Evolutionary conservation across 192 early-diverging fungal genomes (phyloP).

Genomic region (Rhizophagus sp.): DNA sequence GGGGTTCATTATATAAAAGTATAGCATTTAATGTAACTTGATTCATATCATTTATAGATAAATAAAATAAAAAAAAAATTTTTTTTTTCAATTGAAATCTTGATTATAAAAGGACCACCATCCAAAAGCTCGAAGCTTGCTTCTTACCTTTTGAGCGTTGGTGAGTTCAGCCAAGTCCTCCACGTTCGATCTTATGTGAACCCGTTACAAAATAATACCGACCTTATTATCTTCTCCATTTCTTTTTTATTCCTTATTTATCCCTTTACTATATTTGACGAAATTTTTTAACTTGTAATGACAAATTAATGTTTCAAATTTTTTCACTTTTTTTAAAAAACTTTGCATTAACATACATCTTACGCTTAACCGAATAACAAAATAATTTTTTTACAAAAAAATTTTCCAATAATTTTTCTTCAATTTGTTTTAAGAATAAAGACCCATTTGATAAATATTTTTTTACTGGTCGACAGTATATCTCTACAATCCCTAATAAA

Average conservation of each 20-base stretch:
- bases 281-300: background rate
- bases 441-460: background rate
- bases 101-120: background rate
- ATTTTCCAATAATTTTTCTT: too few relatives aligned
- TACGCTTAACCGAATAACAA: too few relatives aligned
- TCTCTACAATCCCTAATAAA: too few relatives aligned
- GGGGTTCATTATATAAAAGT: too few relatives aligned
- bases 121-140: background rate
- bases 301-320: background rate
- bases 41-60: background rate
- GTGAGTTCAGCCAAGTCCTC: background rate
- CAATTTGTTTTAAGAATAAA: too few relatives aligned
- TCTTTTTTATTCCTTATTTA: too few relatives aligned
- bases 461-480: background rate
- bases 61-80: background rate
- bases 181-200: background rate
- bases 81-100: background rate
- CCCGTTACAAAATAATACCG: background rate
- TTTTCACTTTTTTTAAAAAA: too few relatives aligned
- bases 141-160: background rate
- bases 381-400: background rate
- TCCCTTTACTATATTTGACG: background rate
- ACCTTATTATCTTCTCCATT: background rate
- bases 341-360: too few relatives aligned
- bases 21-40: too few relatives aligned